Conservation (phyloP, 306 rosid genomes). For the cucumber (Cucumis sativus) region Cucumber_9930_V3 NC_026655.2:27478501-27479000, state of each 20-base stretch:
- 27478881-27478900: neutral
- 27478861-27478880: neutral
- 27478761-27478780: neutral
- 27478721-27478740: neutral
- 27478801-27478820: neutral
- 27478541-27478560: neutral
- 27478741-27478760: neutral
- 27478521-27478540: neutral
- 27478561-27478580: neutral
- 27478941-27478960: too few species aligned
- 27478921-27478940: neutral
- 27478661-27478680: too few species aligned
- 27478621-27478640: too few species aligned
- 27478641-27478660: too few species aligned
- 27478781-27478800: neutral
- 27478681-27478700: too few species aligned
- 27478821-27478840: neutral
- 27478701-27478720: too few species aligned
- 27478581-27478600: too few species aligned
- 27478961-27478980: too few species aligned
- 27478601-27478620: too few species aligned
- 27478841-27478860: neutral
- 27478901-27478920: neutral
- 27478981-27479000: too few species aligned
- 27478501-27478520: neutral